These are phyloP conservation scores for Tricholoma terreum DNA, from an alignment of 768 basidiomycete genomes.

Conservation along the genomic window DNA sequence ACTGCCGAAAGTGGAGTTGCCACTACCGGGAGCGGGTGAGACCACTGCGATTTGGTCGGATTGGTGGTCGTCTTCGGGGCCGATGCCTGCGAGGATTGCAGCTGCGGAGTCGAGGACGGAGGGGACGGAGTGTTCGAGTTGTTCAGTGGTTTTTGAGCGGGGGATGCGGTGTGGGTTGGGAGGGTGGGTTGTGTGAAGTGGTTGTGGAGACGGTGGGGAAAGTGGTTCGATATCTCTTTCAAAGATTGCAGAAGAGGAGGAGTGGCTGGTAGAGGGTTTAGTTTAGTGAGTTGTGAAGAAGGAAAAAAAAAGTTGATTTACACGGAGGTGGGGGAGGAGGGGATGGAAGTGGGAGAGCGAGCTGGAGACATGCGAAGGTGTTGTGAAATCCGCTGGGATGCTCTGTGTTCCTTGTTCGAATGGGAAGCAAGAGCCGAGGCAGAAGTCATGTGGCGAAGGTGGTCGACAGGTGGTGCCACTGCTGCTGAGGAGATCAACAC, in stretches of 20 bases:
- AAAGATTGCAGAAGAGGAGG: conserved; percentile 87
- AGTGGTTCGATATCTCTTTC: conserved; percentile 85
- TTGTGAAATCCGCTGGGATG: too few species aligned
- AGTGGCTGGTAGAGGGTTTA: conserved; percentile 50
- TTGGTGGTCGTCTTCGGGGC: conserved; percentile 17
- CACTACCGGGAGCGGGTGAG: conserved; percentile 37
- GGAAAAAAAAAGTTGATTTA: conserved; percentile 41
- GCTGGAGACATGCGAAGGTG: conserved; percentile 39
- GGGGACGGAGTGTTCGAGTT: conserved; percentile 77
- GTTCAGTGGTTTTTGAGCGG: conserved; percentile 67
- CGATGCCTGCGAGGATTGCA: conserved; percentile 53
- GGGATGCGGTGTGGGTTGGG: conserved; percentile 72
- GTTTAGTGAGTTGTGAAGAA: too few species aligned
- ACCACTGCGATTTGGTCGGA: conserved; percentile 60
- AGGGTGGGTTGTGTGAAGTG: conserved; percentile 26
- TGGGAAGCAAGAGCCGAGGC: too few species aligned
- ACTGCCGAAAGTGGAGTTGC: conserved; percentile 29
- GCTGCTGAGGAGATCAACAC: too few species aligned
- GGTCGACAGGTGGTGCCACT: too few species aligned
- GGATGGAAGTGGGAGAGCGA: conserved; percentile 70
- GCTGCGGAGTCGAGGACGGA: conserved; percentile 85
- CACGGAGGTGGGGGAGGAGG: conserved; percentile 76
- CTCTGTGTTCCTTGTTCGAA: too few species aligned
- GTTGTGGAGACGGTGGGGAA: conserved; percentile 36
- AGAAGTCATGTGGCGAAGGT: too few species aligned